Evolutionary conservation across 2,329 filamentous ascomycete species (phyloP).

Genomic region (Aspergillus sp.): DNA sequence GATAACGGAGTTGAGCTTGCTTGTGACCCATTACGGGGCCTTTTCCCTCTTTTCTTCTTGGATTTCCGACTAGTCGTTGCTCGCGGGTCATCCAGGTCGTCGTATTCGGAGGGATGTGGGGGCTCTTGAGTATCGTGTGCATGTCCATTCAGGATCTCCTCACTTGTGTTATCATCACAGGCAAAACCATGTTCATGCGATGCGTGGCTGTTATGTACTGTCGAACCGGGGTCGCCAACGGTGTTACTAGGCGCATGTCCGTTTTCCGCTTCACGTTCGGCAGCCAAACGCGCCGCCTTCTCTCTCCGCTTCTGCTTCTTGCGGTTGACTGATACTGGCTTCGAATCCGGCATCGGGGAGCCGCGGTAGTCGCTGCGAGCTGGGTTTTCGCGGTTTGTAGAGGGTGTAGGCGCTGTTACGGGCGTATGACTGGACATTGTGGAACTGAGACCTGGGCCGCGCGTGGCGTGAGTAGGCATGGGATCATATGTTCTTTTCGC

Average conservation of each 20-base stretch:
- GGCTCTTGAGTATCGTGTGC: conserved; percentile 44
- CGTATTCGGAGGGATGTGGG: conserved; percentile 19
- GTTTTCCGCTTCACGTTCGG: conserved; percentile 47
- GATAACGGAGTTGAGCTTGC: conserved; percentile 40
- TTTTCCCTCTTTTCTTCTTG: conserved; percentile 45
- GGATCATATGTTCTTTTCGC: conserved; percentile 8
- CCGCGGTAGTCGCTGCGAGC: conserved; percentile 16
- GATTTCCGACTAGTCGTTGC: conserved; percentile 32
- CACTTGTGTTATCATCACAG: conserved; percentile 43
- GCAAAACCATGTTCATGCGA: conserved; percentile 34
- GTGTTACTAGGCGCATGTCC: conserved; percentile 24
- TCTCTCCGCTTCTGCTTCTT: conserved; percentile 94
- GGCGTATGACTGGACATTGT: conserved; percentile 31
- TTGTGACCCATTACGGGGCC: conserved; percentile 35
- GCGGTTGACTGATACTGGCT: conserved; percentile 66
- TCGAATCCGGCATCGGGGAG: conserved; percentile 16
- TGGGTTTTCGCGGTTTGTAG: conserved; percentile 31
- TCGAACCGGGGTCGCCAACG: conserved; percentile 32
- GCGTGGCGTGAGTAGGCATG: conserved; percentile 22
- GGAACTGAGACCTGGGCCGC: conserved; percentile 23
- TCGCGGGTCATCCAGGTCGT: conserved; percentile 19
- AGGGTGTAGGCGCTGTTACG: conserved; percentile 23
- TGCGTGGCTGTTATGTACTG: conserved; percentile 26
- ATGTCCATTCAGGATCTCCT: conserved; percentile 58
- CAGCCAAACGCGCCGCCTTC: conserved; percentile 74